Conservation (phyloP, 1,284 basidiomycete species). For the Pseudozyma thailandica region DNA sequence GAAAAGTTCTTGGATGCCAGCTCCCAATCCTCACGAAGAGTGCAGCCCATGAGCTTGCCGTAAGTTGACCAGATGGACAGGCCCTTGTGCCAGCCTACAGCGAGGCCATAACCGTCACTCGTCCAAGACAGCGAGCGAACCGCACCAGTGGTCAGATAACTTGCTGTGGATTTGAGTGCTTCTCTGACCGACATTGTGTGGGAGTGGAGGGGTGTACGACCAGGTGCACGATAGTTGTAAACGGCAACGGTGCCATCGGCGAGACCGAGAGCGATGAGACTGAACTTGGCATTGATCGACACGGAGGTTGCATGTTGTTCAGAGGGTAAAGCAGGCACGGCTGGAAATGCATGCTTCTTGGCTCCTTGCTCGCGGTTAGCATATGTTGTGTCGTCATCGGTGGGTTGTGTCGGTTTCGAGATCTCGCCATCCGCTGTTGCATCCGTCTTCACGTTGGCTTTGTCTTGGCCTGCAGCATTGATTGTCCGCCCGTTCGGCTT, state of each 20-base stretch:
- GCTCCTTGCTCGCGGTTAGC: neutral
- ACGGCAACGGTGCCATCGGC: constrained; percentile 71
- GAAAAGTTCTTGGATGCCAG: constrained; percentile 70
- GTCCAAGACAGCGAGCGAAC: constrained; percentile 74
- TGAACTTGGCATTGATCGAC: constrained; percentile 84
- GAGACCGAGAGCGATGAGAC: constrained; percentile 84
- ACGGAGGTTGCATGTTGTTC: constrained; percentile 75
- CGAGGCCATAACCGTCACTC: constrained; percentile 98
- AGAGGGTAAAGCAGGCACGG: constrained; percentile 30
- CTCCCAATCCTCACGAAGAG: constrained; percentile 78
- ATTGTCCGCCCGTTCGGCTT: too few relatives aligned
- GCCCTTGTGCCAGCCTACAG: constrained; percentile 89
- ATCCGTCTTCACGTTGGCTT: neutral
- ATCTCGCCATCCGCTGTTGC: neutral
- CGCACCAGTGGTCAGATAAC: constrained; percentile 73
- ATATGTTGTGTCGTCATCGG: too few relatives aligned
- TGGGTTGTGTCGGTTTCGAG: too few relatives aligned
- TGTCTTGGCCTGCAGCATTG: neutral
- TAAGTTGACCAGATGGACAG: constrained; percentile 93
- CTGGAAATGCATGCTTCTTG: neutral
- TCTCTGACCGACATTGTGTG: constrained; percentile 64
- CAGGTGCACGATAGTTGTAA: constrained; percentile 57
- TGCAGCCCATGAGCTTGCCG: constrained; percentile 81
- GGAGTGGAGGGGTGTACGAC: constrained; percentile 49
- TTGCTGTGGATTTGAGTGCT: constrained; percentile 66